These are phyloP conservation scores for Candida tropicalis DNA, from an alignment of 1,139 yeast genomes.

Conservation along the genomic window DNA sequence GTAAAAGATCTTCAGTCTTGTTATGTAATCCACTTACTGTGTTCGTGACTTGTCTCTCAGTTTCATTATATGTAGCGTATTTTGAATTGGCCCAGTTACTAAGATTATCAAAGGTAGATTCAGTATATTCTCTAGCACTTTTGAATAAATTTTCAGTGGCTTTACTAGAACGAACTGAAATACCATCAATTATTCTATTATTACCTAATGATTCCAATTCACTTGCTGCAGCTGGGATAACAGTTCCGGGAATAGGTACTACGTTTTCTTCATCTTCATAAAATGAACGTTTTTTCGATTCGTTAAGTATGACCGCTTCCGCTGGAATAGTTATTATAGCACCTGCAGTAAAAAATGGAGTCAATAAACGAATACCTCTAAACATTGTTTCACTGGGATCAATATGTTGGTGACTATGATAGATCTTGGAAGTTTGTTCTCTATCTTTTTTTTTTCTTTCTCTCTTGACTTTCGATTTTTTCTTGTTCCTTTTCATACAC, in stretches of 20 bases:
- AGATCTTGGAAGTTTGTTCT: slow-evolving; percentile 1
- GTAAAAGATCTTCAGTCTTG: slow-evolving; percentile 72
- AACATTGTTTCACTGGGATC: slow-evolving; percentile 9
- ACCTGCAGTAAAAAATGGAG: slow-evolving; percentile 15
- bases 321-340: slow-evolving; percentile 9
- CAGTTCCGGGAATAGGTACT: slow-evolving; percentile 57
- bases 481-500: background rate
- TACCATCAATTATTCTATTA: slow-evolving; percentile 55
- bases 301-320: slow-evolving; percentile 22
- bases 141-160: slow-evolving; percentile 52
- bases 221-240: slow-evolving; percentile 52
- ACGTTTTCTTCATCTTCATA: slow-evolving; percentile 60
- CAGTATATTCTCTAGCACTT: slow-evolving; percentile 41
- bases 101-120: slow-evolving; percentile 18
- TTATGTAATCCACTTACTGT: slow-evolving; percentile 73
- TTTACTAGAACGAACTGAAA: slow-evolving; percentile 56
- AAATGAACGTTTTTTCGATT: slow-evolving; percentile 47
- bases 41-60: slow-evolving; percentile 67
- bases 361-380: slow-evolving; percentile 13
- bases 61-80: slow-evolving; percentile 54
- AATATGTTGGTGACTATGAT: background rate
- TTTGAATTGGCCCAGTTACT: slow-evolving; percentile 32
- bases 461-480: background rate
- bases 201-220: slow-evolving; percentile 45
- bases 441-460: background rate